Evolutionary conservation across 495 filamentous ascomycete genomes (phyloP).

Genomic region (Xylaria sp.): DNA sequence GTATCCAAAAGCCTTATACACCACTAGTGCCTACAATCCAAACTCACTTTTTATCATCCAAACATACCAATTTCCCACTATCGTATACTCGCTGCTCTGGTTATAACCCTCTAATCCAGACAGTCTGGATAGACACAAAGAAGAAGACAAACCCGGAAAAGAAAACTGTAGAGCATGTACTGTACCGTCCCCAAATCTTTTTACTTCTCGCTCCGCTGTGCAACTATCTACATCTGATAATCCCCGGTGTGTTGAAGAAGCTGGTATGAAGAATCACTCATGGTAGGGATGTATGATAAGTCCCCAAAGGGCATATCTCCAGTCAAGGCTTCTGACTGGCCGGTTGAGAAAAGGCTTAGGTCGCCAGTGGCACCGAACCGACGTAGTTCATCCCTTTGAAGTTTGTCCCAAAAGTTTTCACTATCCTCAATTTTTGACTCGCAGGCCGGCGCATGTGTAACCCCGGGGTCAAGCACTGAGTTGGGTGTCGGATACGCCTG

Average conservation of each 20-base stretch:
- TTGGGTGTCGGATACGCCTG: conserved; percentile 27
- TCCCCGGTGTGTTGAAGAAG: conserved; percentile 25
- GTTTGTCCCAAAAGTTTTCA: conserved; percentile 30
- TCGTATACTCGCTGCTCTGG: background rate
- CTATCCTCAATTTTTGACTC: background rate
- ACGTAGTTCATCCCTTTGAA: conserved; percentile 43
- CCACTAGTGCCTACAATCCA: background rate
- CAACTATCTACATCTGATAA: background rate
- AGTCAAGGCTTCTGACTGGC: conserved; percentile 34
- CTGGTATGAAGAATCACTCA: conserved; percentile 28
- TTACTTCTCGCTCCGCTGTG: background rate
- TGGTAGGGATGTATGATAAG: conserved; percentile 29
- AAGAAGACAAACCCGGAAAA: background rate
- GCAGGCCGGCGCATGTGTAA: background rate
- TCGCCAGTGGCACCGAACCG: conserved; percentile 46
- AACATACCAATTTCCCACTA: conserved; percentile 3
- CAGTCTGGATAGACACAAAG: background rate
- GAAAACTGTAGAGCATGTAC: background rate
- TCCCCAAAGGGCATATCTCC: conserved; percentile 37
- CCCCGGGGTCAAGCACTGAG: conserved; percentile 25
- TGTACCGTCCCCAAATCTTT: background rate
- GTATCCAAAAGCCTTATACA: background rate
- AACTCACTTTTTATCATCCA: conserved; percentile 20
- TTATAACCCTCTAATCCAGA: background rate
- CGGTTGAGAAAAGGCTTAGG: conserved; percentile 51